Base-by-base conservation (phyloP, 345 rosid species). In the Aethionema arabicum region DNA sequence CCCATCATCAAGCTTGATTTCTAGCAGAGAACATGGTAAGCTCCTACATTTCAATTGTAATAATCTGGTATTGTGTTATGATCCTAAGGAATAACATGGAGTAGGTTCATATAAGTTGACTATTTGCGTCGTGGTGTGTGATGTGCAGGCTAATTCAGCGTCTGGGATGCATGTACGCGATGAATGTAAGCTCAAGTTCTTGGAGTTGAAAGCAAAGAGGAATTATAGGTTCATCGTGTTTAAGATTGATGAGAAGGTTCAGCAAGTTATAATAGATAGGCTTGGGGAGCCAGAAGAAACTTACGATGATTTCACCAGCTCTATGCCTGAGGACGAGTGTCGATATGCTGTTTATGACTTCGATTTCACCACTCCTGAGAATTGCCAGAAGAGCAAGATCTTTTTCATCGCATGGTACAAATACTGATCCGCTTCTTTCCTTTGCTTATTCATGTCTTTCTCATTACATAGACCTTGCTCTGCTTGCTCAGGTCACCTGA, bases 101-200 rank as follows among this genome's bases (percentile, higher is more conserved):
- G 4, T 32, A 30, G 42, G 37, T 32, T 59, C 59, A 59, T 33
- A 16, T 52, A 42, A 6, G 41, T 14, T 36, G 38, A 55, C 61
- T 39, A 36, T 53, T 38, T 16, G 11, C 27, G 27, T 21, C 2
- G 27, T 21, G 27, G 27, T 66, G 53, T 38, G 48, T 64, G 37
- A 14, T 52, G 55, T 67, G 12, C 39, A 86, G 93, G 87, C 93
- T 16, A 86, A 86, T 61, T 67, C 90, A 39, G 69, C 83, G 7
- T 86, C 93, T 11, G 93, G 90, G 40, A 84, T 86, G 90, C 87
- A 82, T 0, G 93, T 84, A 52, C 21, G 53, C 21, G 93, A 84
- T 41, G 90, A 84, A n/a, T 86, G 93, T 80, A 86, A 84, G 78
- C 80, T 82, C 42, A 86, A 74, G 71, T 86, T 86, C 69, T 62